Base-by-base conservation (phyloP, 73 alveolate species). In the Chromera velia region DNA sequence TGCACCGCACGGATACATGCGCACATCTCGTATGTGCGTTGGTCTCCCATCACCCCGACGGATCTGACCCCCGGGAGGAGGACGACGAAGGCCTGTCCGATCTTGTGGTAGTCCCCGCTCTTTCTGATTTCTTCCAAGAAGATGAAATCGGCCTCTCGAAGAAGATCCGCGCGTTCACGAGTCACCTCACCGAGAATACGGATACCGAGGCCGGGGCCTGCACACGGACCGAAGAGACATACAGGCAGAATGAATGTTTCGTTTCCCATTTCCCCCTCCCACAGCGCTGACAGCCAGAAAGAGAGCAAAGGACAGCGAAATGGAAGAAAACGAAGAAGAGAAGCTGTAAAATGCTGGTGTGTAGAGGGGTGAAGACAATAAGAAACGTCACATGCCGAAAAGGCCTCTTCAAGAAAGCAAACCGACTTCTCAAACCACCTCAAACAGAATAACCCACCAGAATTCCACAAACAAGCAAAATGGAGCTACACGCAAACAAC, bases 141-240 rank as follows among this genome's bases (percentile, higher is more conserved):
- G 31, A 85, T 85, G 79, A 76, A 84, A 65, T 85, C 91, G 26
- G 88, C 78, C 70, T 66, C 81, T 24, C 80, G 45, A 29, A 85
- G 75, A 4, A 86, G 77, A 68, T 73, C 88, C 13, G 87, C 86
- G 73, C 82, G 73, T 33, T 80, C 89, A 67, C 68, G 67, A 70
- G 82, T 86, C 18, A 77, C 83, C 75, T 75, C 89, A 13, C 91
- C 91, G 34, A 81, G 46, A 45, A 81, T 76, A n/a, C 91, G 82
- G 32, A 86, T 76, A 28, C 89, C 91, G 0, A 86, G 82, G 33
- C 91, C 91, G 0, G 91, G 91, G 1, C 91, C 91, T 0, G n/a
- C n/a, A n/a, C n/a, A n/a, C n/a, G n/a, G n/a, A n/a, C n/a, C n/a
- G n/a, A n/a, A n/a, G n/a, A 22, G 26, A 19, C 34, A 0, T 0